Evolutionary conservation across 1,139 yeast genomes (phyloP).

Genomic region (Blastobotrys ciferrii): DNA sequence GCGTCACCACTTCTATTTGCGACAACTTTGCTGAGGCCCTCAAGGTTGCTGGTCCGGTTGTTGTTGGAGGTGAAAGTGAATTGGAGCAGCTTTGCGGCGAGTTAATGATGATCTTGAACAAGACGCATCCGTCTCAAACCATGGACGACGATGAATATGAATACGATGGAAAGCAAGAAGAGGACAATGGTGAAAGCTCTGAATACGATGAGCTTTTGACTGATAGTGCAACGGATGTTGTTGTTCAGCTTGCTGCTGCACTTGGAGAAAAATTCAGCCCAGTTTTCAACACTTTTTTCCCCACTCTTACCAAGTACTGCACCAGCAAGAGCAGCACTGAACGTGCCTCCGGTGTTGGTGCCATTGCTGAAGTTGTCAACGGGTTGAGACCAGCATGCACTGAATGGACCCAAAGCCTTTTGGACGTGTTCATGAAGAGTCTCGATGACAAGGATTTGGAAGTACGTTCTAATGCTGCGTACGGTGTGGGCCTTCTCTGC

Average conservation of each 20-base stretch:
- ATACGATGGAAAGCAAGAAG: slow-evolving; percentile 49
- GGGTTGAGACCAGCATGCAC: slow-evolving; percentile 65
- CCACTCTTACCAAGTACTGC: slow-evolving; percentile 58
- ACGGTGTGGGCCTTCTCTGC: slow-evolving; percentile 85
- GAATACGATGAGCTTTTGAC: slow-evolving; percentile 85
- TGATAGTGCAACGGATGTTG: slow-evolving; percentile 83
- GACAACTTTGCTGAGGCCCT: slow-evolving; percentile 73
- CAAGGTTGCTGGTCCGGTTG: slow-evolving; percentile 66
- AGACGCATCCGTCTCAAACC: slow-evolving; percentile 80
- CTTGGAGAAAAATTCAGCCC: slow-evolving; percentile 73
- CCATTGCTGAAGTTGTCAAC: slow-evolving; percentile 81
- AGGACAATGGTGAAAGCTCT: slow-evolving; percentile 59
- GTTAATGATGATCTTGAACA: slow-evolving; percentile 68
- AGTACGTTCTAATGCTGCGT: slow-evolving; percentile 94
- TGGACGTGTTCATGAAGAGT: slow-evolving; percentile 66
- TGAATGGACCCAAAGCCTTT: slow-evolving; percentile 66
- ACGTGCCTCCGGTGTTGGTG: slow-evolving; percentile 84
- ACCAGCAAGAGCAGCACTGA: slow-evolving; percentile 66
- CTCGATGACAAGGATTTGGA: slow-evolving; percentile 80
- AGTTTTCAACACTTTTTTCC: slow-evolving; percentile 72
- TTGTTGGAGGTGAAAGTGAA: slow-evolving; percentile 57
- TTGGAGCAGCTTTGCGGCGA: slow-evolving; percentile 70
- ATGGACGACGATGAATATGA: slow-evolving; percentile 58
- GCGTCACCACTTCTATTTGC: slow-evolving; percentile 76
- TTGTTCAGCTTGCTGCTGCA: slow-evolving; percentile 71